Conservation (phyloP, 176 grass and related monocot species). For the Lolium rigidum region DNA sequence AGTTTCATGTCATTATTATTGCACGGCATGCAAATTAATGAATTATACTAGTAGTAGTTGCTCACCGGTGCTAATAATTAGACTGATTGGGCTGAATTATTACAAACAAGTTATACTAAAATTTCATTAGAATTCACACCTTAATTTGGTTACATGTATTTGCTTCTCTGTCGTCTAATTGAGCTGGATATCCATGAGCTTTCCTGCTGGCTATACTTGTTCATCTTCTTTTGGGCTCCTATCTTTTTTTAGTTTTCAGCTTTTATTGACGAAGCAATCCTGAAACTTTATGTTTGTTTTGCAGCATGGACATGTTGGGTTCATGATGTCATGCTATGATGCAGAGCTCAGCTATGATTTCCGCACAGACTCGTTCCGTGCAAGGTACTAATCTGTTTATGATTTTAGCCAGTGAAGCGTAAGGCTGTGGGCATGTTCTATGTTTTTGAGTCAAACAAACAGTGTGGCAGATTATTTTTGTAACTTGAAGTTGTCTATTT, state of each 20-base stretch:
- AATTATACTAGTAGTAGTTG: background rate
- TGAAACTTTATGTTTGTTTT: constrained; percentile 47
- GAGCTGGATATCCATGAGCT: background rate
- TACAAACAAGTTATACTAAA: background rate
- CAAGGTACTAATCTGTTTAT: constrained; percentile 63
- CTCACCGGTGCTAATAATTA: constrained; percentile 16
- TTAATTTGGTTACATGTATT: constrained; percentile 40
- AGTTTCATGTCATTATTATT: constrained; percentile 38
- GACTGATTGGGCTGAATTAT: constrained; percentile 25
- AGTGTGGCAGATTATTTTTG: background rate
- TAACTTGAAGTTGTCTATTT: constrained; percentile 2
- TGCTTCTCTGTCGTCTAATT: background rate
- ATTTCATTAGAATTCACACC: background rate
- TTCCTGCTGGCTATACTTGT: background rate
- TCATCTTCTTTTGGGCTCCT: background rate
- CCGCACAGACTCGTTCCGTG: constrained; percentile 63
- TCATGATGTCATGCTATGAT: constrained; percentile 99
- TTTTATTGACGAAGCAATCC: constrained; percentile 14
- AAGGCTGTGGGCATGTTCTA: background rate
- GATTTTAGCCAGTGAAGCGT: background rate
- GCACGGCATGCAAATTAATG: constrained; percentile 13
- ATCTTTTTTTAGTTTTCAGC: constrained; percentile 27
- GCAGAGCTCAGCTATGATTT: constrained; percentile 90
- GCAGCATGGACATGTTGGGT: constrained; percentile 99
- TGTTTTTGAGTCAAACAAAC: constrained; percentile 2